These are phyloP conservation scores for Suhomyces terraborum DNA, from an alignment of 1,139 yeast genomes.

Conservation along the genomic window DNA sequence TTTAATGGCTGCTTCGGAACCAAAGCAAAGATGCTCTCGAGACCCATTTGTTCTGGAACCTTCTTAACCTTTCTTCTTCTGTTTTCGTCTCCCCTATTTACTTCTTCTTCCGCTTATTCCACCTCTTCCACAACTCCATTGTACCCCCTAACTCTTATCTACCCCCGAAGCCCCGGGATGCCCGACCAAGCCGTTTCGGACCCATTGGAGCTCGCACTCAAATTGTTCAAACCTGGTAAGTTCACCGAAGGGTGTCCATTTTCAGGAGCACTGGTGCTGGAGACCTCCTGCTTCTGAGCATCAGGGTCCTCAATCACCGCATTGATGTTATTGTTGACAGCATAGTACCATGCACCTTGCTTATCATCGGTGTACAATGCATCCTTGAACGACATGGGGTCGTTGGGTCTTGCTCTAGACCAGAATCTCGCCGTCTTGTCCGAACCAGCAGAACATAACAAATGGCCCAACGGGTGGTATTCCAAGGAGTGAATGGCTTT, in stretches of 20 bases:
- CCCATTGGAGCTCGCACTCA: conserved; percentile 8
- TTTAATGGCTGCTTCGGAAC: too few relatives aligned
- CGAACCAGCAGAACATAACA: conserved; percentile 88
- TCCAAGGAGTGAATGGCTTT: conserved; percentile 88
- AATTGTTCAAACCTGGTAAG: conserved; percentile 31
- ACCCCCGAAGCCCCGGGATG: conserved; percentile 25
- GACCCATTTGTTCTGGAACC: too few relatives aligned
- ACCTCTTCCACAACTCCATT: too few relatives aligned
- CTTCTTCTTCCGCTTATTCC: too few relatives aligned
- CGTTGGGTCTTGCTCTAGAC: conserved; percentile 92
- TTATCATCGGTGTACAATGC: conserved; percentile 75
- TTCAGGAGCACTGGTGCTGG: conserved; percentile 5
- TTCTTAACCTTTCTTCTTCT: too few relatives aligned
- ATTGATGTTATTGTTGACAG: conserved; percentile 64
- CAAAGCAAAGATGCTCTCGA: too few relatives aligned
- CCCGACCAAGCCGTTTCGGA: conserved; percentile 14
- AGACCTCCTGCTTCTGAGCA: conserved; percentile 5
- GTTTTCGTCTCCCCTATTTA: too few relatives aligned
- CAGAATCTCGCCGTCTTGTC: conserved; percentile 94
- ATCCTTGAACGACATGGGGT: conserved; percentile 79
- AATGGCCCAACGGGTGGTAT: conserved; percentile 92
- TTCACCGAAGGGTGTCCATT: conserved; percentile 13
- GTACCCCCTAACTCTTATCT: too few relatives aligned
- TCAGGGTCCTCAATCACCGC: conserved; percentile 49
- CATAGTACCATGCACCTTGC: conserved; percentile 72